Evolutionary conservation across 495 filamentous ascomycete genomes (phyloP).

Genomic region (Wilcoxina mikolae): DNA sequence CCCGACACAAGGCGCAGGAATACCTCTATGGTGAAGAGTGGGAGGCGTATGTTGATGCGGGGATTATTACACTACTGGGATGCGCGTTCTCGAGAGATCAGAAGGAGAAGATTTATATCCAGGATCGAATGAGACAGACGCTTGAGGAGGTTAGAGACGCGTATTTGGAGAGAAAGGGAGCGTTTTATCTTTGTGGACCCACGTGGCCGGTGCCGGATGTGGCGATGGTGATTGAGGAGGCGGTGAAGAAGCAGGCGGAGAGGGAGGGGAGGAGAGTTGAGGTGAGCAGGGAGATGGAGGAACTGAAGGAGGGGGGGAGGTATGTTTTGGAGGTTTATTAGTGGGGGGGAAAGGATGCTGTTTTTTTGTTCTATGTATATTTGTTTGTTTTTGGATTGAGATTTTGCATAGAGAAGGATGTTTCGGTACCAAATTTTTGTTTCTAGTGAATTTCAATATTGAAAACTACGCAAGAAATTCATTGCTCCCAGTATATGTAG

Average conservation of each 20-base stretch:
- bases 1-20: conserved; percentile 91
- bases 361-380: conserved; percentile 5
- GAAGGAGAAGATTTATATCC: conserved; percentile 97
- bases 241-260: conserved; percentile 65
- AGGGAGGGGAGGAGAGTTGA: conserved; percentile 62
- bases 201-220: conserved; percentile 99
- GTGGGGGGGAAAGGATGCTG: background rate
- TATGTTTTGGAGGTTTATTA: conserved; percentile 70
- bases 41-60: conserved; percentile 93
- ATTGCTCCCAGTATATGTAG: no score
- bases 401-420: no score
- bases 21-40: conserved; percentile 99
- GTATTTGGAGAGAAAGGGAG: conserved; percentile 74
- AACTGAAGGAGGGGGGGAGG: conserved; percentile 80
- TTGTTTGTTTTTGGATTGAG: no score
- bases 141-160: conserved; percentile 73
- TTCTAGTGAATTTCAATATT: no score
- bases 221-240: conserved; percentile 82
- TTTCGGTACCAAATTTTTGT: no score
- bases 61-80: conserved; percentile 85
- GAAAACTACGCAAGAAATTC: no score
- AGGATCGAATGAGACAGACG: conserved; percentile 89
- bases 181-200: conserved; percentile 93
- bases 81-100: conserved; percentile 94
- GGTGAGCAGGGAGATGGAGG: conserved; percentile 83